These are phyloP conservation scores for Melanomma pulvis-pyrius DNA, from an alignment of 495 filamentous ascomycete species.

Conservation along the genomic window DNA sequence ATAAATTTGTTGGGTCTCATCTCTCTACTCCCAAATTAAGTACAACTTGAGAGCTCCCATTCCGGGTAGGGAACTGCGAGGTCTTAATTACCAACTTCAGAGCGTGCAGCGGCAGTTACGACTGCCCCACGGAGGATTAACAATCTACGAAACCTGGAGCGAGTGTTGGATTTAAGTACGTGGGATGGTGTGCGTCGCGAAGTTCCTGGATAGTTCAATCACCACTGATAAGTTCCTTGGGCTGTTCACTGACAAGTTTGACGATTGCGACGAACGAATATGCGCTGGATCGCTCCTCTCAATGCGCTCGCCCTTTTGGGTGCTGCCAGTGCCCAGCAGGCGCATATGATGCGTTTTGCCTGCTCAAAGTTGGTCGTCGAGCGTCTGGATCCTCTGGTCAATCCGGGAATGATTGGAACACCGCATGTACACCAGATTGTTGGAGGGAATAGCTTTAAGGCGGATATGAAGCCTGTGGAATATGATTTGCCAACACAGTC, in stretches of 20 bases:
- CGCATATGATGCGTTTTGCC: conserved; percentile 29
- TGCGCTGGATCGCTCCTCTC: background rate
- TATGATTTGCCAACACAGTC: conserved; percentile 16
- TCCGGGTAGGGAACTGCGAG: conserved; percentile 6
- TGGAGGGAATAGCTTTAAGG: conserved; percentile 26
- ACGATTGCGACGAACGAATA: background rate
- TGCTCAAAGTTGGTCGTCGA: conserved; percentile 31
- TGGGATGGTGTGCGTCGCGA: background rate
- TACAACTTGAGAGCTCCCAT: background rate
- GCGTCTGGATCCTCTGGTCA: conserved; percentile 25
- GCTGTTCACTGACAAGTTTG: background rate
- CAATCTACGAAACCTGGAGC: background rate
- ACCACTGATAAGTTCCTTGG: too few relatives aligned
- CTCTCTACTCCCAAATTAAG: conserved; percentile 4
- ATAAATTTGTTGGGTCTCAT: background rate
- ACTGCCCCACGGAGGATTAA: background rate
- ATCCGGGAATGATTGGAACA: conserved; percentile 17
- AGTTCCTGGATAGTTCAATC: background rate
- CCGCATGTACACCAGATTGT: conserved; percentile 32
- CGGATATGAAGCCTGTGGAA: conserved; percentile 27
- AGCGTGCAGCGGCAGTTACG: conserved; percentile 1
- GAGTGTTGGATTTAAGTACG: background rate
- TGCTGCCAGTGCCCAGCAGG: conserved; percentile 3
- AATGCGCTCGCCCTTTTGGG: conserved; percentile 9
- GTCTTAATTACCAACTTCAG: background rate